Conservation (phyloP, 2,329 filamentous ascomycete species). For the Ophiognomonia clavigignenti-juglandacearum region DNA sequence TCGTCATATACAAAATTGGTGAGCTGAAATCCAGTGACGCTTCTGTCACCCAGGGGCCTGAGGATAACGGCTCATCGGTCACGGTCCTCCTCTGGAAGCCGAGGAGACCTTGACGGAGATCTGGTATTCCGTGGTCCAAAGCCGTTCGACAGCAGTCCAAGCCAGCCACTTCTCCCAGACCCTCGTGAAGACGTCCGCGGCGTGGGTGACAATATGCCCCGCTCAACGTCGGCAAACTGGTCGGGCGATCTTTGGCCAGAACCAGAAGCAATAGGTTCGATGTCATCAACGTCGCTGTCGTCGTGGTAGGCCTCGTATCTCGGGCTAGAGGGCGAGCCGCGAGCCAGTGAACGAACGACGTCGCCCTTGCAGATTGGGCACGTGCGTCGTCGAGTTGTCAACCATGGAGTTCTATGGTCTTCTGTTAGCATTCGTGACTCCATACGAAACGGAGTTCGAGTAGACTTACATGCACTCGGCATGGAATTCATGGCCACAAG, state of each 20-base stretch:
- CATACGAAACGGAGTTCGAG: neutral
- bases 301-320: constrained; percentile 53
- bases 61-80: too few species aligned
- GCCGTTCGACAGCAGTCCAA: constrained; percentile 13
- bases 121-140: constrained; percentile 8
- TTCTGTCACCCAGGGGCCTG: neutral
- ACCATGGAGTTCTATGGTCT: constrained; percentile 76
- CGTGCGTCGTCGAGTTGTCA: constrained; percentile 91
- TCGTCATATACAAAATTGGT: neutral
- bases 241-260: constrained; percentile 16
- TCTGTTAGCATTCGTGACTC: constrained; percentile 20
- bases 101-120: constrained; percentile 7
- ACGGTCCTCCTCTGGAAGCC: constrained; percentile 10
- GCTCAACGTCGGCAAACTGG: constrained; percentile 37
- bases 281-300: constrained; percentile 42
- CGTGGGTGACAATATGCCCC: constrained; percentile 29
- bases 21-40: neutral
- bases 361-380: constrained; percentile 99
- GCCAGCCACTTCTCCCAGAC: constrained; percentile 6
- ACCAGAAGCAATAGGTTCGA: constrained; percentile 23
- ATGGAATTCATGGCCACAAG: constrained; percentile 97
- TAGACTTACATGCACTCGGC: constrained; percentile 91
- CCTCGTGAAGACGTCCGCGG: constrained; percentile 10
- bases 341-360: constrained; percentile 69
- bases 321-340: constrained; percentile 44